Base-by-base conservation (phyloP, 768 basidiomycete genomes). In the Pleurotus djamor region DNA sequence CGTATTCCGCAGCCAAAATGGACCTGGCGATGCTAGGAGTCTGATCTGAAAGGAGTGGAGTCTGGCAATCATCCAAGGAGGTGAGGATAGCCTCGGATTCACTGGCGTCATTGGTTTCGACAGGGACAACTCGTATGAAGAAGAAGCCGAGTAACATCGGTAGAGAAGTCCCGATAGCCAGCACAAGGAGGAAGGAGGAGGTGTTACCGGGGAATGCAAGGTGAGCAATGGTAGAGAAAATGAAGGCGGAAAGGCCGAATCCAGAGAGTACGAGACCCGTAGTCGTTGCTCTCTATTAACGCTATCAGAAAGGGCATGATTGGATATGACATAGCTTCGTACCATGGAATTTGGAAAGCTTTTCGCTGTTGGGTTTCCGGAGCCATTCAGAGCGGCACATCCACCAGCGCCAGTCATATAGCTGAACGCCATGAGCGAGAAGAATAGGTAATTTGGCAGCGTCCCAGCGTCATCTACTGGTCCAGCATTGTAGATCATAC, bases 191-290 rank as follows among this genome's bases (percentile, higher is more conserved):
- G 65, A 96, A 89, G 1, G 85, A 81, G 0, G 88, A 89, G 0
- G 91, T 91, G 65, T 94, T 80, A 0, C 91, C 93, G 0, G 91
- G 86, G 65, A 86, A 96, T 45, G 87, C 69, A 0, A 82, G 66
- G 58, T 88, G 87, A 0, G 92, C 86, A 45, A 96, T 73, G 1
- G 86, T 81, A 12, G 92, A 91, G 73, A 96, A 97, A 61, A 91
- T 78, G 77, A 96, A 96, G 0, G 95, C 95, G 0, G 92, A 94
- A n/a, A 98, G 83, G 0, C 95, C 94, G 62, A 92, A 94, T 36
- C 92, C 94, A 0, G 92, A 92, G n/a, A 94, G 72, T 33, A 95
- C 92, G 7, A 93, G 68, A 1, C 89, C 88, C 0, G 89, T 92
- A 6, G 86, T 82, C 0, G 86, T 86, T 8, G 88, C 93, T 14